Evolutionary conservation across 805 yeast genomes (phyloP).

Genomic region (Saturnispora saitoi): DNA sequence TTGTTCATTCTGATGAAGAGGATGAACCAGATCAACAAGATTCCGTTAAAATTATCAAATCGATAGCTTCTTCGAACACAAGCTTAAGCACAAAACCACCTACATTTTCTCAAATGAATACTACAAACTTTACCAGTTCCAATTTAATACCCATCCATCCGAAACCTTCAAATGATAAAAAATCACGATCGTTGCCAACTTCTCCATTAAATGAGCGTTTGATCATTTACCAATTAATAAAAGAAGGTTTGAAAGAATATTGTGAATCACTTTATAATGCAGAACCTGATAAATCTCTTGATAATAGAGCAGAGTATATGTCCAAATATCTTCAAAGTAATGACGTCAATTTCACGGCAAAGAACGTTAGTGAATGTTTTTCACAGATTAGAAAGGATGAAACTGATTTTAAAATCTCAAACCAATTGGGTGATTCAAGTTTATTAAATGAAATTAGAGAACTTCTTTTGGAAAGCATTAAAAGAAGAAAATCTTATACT

Average conservation of each 20-base stretch:
- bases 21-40: conserved; percentile 7
- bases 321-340: conserved; percentile 15
- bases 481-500: conserved; percentile 22
- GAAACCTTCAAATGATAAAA: not conserved
- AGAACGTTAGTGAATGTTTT: conserved; percentile 21
- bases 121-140: not conserved
- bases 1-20: conserved; percentile 8
- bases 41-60: not conserved
- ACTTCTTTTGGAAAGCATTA: conserved; percentile 20
- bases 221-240: conserved; percentile 12
- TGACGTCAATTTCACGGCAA: conserved; percentile 19
- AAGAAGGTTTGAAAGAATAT: conserved; percentile 22
- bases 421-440: conserved; percentile 13
- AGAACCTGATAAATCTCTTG: conserved; percentile 14
- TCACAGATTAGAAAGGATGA: conserved; percentile 20
- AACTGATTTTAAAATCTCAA: conserved; percentile 10
- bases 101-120: conserved; percentile 9
- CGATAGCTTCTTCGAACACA: conserved; percentile 5
- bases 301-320: conserved; percentile 22
- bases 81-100: conserved; percentile 9
- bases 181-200: conserved; percentile 1
- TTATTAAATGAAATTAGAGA: conserved; percentile 15
- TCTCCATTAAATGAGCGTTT: conserved; percentile 6
- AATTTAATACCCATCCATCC: conserved; percentile 7
- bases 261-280: conserved; percentile 16